A percentile compares a stretch with the other conserved stretches of the same genome.
phyloP scores from a whole-genome alignment of 768 basidiomycete genomes.

The Tulasnella sp. region DNA sequence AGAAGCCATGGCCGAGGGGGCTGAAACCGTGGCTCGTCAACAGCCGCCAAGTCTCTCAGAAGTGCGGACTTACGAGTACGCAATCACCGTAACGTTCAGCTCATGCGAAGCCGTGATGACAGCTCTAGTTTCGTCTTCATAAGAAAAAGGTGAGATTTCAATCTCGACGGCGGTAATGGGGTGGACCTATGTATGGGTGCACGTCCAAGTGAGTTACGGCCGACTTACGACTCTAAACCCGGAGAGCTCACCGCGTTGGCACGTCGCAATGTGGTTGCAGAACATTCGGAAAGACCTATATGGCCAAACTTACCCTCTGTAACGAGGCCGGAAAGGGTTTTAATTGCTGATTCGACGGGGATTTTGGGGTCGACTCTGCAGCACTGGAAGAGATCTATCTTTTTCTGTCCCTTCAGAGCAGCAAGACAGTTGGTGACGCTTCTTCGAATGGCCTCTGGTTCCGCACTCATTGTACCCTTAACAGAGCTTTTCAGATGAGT shows the following conservation, averaged over 20 bases:
- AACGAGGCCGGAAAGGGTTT: conserved; percentile 40
- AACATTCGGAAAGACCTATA: background rate
- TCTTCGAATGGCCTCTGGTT: conserved; percentile 5
- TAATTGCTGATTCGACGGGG: conserved; percentile 46
- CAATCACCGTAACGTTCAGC: conserved; percentile 55
- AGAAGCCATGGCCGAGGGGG: conserved; percentile 54
- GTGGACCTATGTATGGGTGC: conserved; percentile 44
- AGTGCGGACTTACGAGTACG: conserved; percentile 49
- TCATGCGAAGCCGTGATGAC: conserved; percentile 55
- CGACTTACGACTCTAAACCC: too few relatives aligned
- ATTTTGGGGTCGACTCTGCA: conserved; percentile 48
- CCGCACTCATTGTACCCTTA: background rate
- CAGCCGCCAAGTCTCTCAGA: background rate
- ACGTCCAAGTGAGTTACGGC: background rate
- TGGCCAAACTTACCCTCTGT: conserved; percentile 52
- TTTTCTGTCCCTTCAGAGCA: conserved; percentile 32
- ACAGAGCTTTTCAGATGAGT: background rate
- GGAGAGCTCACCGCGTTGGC: conserved; percentile 42
- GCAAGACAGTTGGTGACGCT: background rate
- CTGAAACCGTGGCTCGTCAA: conserved; percentile 27
- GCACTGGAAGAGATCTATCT: conserved; percentile 57
- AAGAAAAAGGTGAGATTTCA: conserved; percentile 61
- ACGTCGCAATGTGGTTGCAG: conserved; percentile 17
- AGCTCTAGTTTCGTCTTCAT: conserved; percentile 51
- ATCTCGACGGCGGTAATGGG: conserved; percentile 62